A percentile compares a stretch with the other conserved stretches of the same genome.
Evolutionary conservation across 768 basidiomycete genomes (phyloP).

Genomic region (Hirschioporus abietinus): DNA sequence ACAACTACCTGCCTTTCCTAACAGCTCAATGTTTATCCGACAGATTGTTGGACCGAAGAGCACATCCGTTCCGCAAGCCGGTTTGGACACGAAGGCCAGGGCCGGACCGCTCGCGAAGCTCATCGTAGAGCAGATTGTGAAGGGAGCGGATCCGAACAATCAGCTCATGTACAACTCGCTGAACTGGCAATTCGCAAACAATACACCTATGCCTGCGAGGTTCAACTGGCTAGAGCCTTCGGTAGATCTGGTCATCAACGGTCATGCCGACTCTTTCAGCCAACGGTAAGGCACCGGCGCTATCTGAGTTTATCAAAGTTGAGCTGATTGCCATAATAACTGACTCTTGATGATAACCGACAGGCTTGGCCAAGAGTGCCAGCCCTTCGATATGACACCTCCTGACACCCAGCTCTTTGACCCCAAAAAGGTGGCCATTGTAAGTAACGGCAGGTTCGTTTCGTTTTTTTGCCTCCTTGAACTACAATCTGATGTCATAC

Average conservation of each 20-base stretch:
- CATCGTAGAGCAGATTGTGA: slow-evolving; percentile 40
- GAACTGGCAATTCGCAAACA: slow-evolving; percentile 43
- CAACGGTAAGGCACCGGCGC: slow-evolving; percentile 23
- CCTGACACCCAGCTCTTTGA: slow-evolving; percentile 45
- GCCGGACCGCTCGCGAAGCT: slow-evolving; percentile 44
- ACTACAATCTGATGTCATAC: not conserved
- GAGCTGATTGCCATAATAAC: slow-evolving; percentile 1
- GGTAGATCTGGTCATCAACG: slow-evolving; percentile 40
- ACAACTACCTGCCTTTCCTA: not conserved
- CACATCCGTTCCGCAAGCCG: slow-evolving; percentile 50
- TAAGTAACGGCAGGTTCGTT: slow-evolving; percentile 56
- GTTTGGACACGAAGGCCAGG: slow-evolving; percentile 45
- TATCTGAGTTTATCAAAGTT: not conserved
- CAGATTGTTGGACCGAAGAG: slow-evolving; percentile 46
- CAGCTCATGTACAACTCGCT: slow-evolving; percentile 43
- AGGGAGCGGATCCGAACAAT: slow-evolving; percentile 39
- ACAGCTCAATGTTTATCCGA: not conserved
- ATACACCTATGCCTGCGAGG: slow-evolving; percentile 33
- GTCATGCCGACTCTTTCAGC: slow-evolving; percentile 44
- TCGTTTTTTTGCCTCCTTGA: slow-evolving; percentile 32
- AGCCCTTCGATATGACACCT: slow-evolving; percentile 28
- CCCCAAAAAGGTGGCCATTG: slow-evolving; percentile 42
- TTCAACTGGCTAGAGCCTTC: slow-evolving; percentile 45
- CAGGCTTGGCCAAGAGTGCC: slow-evolving; percentile 30
- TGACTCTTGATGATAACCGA: not conserved